Conservation (phyloP, 2,329 filamentous ascomycete species). For the Aspergillus uvarum region DNA sequence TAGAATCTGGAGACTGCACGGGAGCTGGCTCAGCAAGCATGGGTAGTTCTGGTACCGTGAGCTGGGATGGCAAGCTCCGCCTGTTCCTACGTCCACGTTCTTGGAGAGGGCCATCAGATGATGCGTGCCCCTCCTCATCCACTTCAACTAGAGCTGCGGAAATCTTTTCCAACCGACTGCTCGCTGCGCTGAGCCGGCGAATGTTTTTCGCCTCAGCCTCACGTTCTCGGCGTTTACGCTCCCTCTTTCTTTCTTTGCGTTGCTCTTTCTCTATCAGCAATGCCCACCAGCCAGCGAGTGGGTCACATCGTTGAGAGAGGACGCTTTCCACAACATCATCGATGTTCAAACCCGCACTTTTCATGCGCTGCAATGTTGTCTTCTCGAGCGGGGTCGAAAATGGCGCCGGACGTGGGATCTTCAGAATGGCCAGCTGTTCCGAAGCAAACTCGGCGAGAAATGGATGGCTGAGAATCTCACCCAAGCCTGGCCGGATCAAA, state of each 20-base stretch:
- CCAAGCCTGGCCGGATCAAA: conserved; percentile 73
- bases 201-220: conserved; percentile 79
- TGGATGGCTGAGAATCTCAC: conserved; percentile 82
- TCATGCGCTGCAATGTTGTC: conserved; percentile 88
- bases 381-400: conserved; percentile 88
- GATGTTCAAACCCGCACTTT: conserved; percentile 87
- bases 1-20: conserved; percentile 33
- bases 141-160: conserved; percentile 75
- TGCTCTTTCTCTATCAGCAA: conserved; percentile 91
- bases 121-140: conserved; percentile 66
- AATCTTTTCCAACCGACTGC: conserved; percentile 78
- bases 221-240: conserved; percentile 79
- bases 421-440: conserved; percentile 84
- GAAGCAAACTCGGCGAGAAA: conserved; percentile 86
- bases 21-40: conserved; percentile 65
- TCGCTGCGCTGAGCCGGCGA: conserved; percentile 82
- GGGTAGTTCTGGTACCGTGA: conserved; percentile 71
- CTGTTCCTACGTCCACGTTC: conserved; percentile 76
- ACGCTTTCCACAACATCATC: conserved; percentile 95
- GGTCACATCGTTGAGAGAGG: conserved; percentile 82
- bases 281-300: conserved; percentile 93
- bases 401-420: conserved; percentile 73
- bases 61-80: conserved; percentile 64
- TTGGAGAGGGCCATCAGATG: conserved; percentile 57
- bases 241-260: conserved; percentile 75